These are phyloP conservation scores for Cyphellophora europaea DNA, from an alignment of 2,329 filamentous ascomycete genomes.

Conservation along the genomic window DNA sequence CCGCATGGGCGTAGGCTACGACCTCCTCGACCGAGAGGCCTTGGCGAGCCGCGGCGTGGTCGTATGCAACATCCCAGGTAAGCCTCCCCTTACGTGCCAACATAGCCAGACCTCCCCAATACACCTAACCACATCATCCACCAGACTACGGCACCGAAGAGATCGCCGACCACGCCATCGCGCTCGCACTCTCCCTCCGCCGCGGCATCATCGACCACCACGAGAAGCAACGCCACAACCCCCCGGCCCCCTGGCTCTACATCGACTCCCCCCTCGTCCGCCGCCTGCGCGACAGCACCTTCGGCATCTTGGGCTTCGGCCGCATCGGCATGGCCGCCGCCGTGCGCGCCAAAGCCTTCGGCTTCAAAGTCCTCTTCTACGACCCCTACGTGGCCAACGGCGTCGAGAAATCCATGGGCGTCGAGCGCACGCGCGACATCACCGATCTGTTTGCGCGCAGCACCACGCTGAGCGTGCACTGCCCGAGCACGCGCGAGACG, in stretches of 20 bases:
- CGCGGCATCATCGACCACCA: constrained; percentile 14
- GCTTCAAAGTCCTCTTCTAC: constrained; percentile 52
- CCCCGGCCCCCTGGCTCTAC: constrained; percentile 11
- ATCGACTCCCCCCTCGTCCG: constrained; percentile 14
- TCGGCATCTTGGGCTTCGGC: constrained; percentile 57
- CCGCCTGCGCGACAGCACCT: constrained; percentile 31
- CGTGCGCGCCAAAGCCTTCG: constrained; percentile 55
- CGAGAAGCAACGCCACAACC: constrained; percentile 10
- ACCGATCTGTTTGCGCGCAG: constrained; percentile 45
- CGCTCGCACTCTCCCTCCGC: constrained; percentile 13
- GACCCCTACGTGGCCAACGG: constrained; percentile 45
- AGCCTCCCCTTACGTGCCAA: constrained; percentile 22
- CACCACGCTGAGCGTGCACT: constrained; percentile 58
- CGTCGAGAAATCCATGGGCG: constrained; percentile 41
- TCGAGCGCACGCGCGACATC: constrained; percentile 29
- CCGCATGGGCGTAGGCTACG: too few species aligned
- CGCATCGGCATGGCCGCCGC: constrained; percentile 55
- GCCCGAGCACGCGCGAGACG: constrained; percentile 53
- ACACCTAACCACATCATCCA: neutral
- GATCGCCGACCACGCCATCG: constrained; percentile 16
- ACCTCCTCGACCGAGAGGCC: too few species aligned
- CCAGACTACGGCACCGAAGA: constrained; percentile 17
- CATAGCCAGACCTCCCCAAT: constrained; percentile 16
- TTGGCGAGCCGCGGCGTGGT: constrained; percentile 12
- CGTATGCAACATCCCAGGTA: constrained; percentile 24